Conservation (phyloP, 2,329 filamentous ascomycete genomes). For the Berkeleyomyces rouxiae region DNA sequence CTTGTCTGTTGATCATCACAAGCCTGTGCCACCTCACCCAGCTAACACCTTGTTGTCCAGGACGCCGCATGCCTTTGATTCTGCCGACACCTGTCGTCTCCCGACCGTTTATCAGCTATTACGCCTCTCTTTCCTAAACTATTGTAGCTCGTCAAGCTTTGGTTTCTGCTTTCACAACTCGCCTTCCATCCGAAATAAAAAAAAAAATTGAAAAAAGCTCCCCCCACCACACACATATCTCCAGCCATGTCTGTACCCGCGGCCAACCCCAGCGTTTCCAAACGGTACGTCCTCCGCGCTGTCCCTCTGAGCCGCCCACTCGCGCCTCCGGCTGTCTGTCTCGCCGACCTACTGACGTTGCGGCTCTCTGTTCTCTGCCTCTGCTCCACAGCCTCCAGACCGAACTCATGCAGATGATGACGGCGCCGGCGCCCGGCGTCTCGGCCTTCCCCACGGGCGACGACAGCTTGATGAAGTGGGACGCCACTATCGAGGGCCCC, state of each 20-base stretch:
- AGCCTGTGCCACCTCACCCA: background rate
- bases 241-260: background rate
- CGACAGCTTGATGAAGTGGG: conserved; percentile 83
- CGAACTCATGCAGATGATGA: conserved; percentile 97
- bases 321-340: background rate
- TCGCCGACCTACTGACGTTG: conserved; percentile 2
- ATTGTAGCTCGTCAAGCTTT: too few relatives aligned
- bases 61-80: background rate
- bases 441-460: conserved; percentile 87
- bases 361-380: conserved; percentile 2
- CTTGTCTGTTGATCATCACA: background rate
- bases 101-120: background rate
- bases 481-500: conserved; percentile 82
- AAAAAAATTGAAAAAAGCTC: too few relatives aligned
- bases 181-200: too few relatives aligned
- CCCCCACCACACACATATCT: background rate
- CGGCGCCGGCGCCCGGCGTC: conserved; percentile 77
- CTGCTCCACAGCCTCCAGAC: conserved; percentile 58
- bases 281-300: conserved; percentile 38
- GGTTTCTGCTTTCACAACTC: too few relatives aligned
- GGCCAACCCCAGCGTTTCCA: conserved; percentile 36
- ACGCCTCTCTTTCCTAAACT: background rate
- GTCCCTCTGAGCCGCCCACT: conserved; percentile 13
- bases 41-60: background rate
- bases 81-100: background rate